Evolutionary conservation across 129 eudicot genomes (phyloP), one percentile per base, ranked within the genome.

Genomic region (Lactuca saligna): DNA sequence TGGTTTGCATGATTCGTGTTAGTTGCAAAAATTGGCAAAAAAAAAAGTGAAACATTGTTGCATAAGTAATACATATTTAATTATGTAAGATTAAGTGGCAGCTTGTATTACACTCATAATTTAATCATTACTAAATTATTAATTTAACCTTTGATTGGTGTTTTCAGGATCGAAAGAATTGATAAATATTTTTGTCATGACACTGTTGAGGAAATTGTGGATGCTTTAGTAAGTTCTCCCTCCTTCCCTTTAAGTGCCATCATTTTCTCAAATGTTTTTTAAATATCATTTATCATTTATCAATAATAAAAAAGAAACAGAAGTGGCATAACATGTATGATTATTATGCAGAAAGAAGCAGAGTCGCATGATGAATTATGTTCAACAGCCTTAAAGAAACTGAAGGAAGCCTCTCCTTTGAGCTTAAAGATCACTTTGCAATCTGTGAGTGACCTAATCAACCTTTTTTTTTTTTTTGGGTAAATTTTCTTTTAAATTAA

Each of bases 401-500:
- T 88, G 6, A 88, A 85, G 57, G 91, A 80, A 76, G 89, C 96
- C 69, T 88, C 98, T 46, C 98, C 98, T 17, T 68, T 92, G 82
- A 89, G 98, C 87, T 85, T 89, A 41, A 93, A 89, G 83, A 83
- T 93, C 76, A 75, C 92, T 54, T 78, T 92, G 78, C 91, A 80
- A 84, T 88, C 96, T 7, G 98, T 92, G 63, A 81, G 88, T 81
- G 46, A 32, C 6, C 34, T 68, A 35, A 38, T 37, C 49, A 57
- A 50, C 1, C 29, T 1, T 25, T 25, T 25, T 25, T 54, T 4
- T 69, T 35, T 31, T 54, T 31, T 17, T 14, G 2, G 6, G 4
- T 39, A 2, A 0, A 15, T 57, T 37, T 57, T 37, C 50, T 38
- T n/a, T 34, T n/a, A 54, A 20, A 65, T 10, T 29, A 59, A 64